These are phyloP conservation scores for Cyberlindnera euphorbiae DNA, from an alignment of 805 yeast genomes.

Conservation along the genomic window DNA sequence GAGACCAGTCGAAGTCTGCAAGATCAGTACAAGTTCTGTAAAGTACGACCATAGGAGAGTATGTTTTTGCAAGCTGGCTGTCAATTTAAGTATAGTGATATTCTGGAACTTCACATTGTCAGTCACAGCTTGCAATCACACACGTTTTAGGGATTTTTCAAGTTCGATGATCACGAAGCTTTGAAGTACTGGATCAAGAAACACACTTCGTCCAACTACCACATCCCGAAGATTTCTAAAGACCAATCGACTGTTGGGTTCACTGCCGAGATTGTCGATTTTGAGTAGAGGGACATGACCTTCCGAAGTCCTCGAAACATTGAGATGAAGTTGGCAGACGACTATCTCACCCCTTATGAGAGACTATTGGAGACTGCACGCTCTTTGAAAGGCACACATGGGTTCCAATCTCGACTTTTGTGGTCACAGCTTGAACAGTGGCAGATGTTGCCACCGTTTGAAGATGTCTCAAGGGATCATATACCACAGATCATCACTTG, in stretches of 20 bases:
- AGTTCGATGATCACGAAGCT: slow-evolving; percentile 3
- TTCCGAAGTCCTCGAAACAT: slow-evolving; percentile 3
- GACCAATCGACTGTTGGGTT: slow-evolving; percentile 6
- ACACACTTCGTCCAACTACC: not conserved
- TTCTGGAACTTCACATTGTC: slow-evolving; percentile 8
- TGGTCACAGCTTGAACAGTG: slow-evolving; percentile 20
- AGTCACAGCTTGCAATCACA: slow-evolving; percentile 1
- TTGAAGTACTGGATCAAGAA: slow-evolving; percentile 10
- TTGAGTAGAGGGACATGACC: slow-evolving; percentile 18
- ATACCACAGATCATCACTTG: slow-evolving; percentile 14
- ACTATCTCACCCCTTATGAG: not conserved
- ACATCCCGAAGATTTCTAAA: slow-evolving; percentile 1
- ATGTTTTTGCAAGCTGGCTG: slow-evolving; percentile 19
- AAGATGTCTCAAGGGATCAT: slow-evolving; percentile 4
- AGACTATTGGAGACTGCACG: not conserved
- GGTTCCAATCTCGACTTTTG: slow-evolving; percentile 8
- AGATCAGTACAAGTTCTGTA: slow-evolving; percentile 7
- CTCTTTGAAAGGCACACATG: not conserved
- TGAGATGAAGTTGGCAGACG: too few relatives aligned
- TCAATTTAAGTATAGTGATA: slow-evolving; percentile 7
- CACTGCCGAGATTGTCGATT: slow-evolving; percentile 18
- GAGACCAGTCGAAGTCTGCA: slow-evolving; percentile 6
- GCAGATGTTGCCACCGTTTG: slow-evolving; percentile 20
- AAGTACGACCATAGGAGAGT: slow-evolving; percentile 11
- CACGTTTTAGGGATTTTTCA: slow-evolving; percentile 7